Conservation (phyloP, 208 protist species). For the Crithidia thermophila region DNA sequence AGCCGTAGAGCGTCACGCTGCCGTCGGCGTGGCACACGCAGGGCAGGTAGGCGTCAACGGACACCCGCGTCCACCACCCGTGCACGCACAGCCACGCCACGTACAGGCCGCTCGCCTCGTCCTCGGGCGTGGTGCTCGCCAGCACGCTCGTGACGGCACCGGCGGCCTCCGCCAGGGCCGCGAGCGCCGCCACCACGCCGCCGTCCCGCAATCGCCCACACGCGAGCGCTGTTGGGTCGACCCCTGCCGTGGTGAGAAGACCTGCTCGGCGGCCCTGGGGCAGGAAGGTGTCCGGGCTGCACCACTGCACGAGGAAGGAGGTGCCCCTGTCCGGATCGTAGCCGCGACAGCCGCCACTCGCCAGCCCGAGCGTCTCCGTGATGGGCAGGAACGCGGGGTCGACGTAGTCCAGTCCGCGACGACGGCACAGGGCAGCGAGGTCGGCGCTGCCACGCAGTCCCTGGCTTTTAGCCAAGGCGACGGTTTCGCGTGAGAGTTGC, state of each 20-base stretch:
- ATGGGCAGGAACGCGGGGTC: conserved; percentile 55
- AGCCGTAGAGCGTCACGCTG: conserved; percentile 35
- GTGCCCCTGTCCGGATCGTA: conserved; percentile 9
- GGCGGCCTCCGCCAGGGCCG: conserved; percentile 64
- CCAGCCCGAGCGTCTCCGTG: conserved; percentile 36
- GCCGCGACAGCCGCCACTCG: conserved; percentile 23
- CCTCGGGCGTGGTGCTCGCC: conserved; percentile 41
- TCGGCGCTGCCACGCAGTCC: conserved; percentile 10
- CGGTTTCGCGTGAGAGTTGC: conserved; percentile 24
- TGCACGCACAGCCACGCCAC: conserved; percentile 55
- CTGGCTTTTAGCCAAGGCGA: conserved; percentile 23
- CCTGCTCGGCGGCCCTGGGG: conserved; percentile 11
- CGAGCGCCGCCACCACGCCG: conserved; percentile 57
- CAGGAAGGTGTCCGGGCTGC: conserved; percentile 13
- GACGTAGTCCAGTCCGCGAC: conserved; percentile 53
- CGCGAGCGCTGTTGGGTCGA: conserved; percentile 39
- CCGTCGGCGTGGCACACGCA: conserved; percentile 28
- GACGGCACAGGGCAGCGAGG: conserved; percentile 44
- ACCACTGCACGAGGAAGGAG: conserved; percentile 41
- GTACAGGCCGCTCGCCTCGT: conserved; percentile 45
- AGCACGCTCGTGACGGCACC: conserved; percentile 53
- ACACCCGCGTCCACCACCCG: conserved; percentile 55
- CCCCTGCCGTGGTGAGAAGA: conserved; percentile 34
- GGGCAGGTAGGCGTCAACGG: conserved; percentile 69
- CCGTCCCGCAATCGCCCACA: conserved; percentile 45